Evolutionary conservation across 176 grass and related monocot species (phyloP).

Genomic region (Cymbopogon citratus): DNA sequence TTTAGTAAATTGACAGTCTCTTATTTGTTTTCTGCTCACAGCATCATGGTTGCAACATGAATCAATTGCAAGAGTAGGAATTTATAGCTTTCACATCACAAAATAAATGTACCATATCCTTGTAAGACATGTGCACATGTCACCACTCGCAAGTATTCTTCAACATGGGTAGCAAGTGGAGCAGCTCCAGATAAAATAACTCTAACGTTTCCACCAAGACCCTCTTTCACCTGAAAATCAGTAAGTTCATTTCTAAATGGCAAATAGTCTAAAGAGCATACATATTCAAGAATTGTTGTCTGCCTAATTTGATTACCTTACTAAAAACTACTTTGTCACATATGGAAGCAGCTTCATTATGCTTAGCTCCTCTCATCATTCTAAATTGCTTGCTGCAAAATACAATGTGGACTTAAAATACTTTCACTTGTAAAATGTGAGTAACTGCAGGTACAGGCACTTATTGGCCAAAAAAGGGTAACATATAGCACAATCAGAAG

Average conservation of each 20-base stretch:
- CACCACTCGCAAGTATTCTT: slow-evolving; percentile 84
- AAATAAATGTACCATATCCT: slow-evolving; percentile 71
- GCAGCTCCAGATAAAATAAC: slow-evolving; percentile 92
- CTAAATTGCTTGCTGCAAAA: slow-evolving; percentile 84
- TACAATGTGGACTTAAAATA: slow-evolving; percentile 10
- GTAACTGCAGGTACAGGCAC: neutral
- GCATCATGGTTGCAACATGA: neutral
- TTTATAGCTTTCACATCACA: neutral
- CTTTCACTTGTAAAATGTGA: slow-evolving; percentile 22
- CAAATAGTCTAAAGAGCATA: neutral
- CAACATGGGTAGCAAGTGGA: slow-evolving; percentile 79
- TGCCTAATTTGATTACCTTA: slow-evolving; percentile 49
- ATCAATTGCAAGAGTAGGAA: neutral
- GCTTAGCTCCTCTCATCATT: slow-evolving; percentile 82
- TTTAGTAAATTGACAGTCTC: neutral
- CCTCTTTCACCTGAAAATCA: slow-evolving; percentile 63
- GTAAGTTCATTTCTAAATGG: slow-evolving; percentile 15
- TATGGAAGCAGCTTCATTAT: slow-evolving; percentile 67
- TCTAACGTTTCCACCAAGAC: slow-evolving; percentile 80
- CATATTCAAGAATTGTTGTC: neutral
- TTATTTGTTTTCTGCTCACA: neutral
- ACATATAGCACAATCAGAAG: neutral
- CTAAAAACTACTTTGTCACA: slow-evolving; percentile 91
- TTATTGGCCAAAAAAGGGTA: slow-evolving; percentile 8
- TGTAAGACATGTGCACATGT: slow-evolving; percentile 84